Percentiles rank a stretch among this genome's conserved stretches.
Evolutionary conservation across 2,329 filamentous ascomycete species (phyloP).

Genomic region (Eutypa lata): DNA sequence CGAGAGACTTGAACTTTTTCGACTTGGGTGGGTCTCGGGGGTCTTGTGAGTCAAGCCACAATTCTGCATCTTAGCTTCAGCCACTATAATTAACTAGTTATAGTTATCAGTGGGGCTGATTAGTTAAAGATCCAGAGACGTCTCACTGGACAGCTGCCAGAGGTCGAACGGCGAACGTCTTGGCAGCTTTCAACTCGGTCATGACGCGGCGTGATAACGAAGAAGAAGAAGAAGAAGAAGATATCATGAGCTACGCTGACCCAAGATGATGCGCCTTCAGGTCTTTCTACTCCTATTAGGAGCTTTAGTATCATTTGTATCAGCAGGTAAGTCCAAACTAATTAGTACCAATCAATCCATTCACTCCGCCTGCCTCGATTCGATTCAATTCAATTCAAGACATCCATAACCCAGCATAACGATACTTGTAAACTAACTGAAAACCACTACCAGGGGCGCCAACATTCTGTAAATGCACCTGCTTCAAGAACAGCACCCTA

Average conservation of each 20-base stretch:
- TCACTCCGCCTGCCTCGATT: too few relatives aligned
- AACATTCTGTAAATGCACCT: constrained; percentile 68
- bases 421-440: too few relatives aligned
- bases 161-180: not conserved
- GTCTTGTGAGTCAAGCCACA: not conserved
- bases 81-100: not conserved
- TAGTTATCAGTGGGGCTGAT: not conserved
- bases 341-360: too few relatives aligned
- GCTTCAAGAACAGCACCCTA: constrained; percentile 67
- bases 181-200: not conserved
- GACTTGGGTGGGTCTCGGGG: not conserved
- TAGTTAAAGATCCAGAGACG: too few relatives aligned
- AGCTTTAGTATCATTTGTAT: constrained; percentile 25
- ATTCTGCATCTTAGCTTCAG: not conserved
- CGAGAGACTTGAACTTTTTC: constrained; percentile 2
- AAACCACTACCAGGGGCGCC: constrained; percentile 61
- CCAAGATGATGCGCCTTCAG: constrained; percentile 22
- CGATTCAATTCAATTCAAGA: too few relatives aligned
- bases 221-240: too few relatives aligned
- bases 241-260: constrained; percentile 5
- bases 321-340: constrained; percentile 32
- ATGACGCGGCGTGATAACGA: not conserved
- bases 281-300: constrained; percentile 27
- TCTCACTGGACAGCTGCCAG: not conserved
- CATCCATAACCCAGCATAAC: too few relatives aligned